These are phyloP conservation scores for Crithidia expoeki DNA, from an alignment of 208 protist species.

Conservation along the genomic window DNA sequence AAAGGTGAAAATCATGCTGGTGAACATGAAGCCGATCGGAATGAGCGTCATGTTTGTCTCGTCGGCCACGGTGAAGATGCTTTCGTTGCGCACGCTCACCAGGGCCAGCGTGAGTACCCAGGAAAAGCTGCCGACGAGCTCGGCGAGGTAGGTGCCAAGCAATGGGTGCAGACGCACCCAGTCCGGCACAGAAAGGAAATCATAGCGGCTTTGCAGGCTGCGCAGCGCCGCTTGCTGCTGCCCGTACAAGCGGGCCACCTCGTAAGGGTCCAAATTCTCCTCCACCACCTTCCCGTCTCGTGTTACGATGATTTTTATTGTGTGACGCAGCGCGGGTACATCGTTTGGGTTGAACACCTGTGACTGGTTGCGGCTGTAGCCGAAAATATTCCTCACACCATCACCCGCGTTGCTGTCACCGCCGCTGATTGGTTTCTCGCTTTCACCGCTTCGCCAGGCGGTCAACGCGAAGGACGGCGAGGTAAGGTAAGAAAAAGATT, in stretches of 20 bases:
- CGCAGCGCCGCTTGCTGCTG: slow-evolving; percentile 72
- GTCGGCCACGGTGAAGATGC: slow-evolving; percentile 55
- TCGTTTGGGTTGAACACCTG: slow-evolving; percentile 28
- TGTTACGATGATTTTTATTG: slow-evolving; percentile 46
- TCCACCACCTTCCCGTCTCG: slow-evolving; percentile 47
- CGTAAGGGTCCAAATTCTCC: slow-evolving; percentile 63
- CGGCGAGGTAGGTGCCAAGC: slow-evolving; percentile 80
- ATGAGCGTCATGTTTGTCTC: slow-evolving; percentile 78
- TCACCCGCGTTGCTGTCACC: neutral
- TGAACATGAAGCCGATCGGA: slow-evolving; percentile 87
- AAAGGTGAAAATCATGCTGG: slow-evolving; percentile 82
- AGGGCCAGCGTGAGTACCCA: slow-evolving; percentile 76
- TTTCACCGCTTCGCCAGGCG: slow-evolving; percentile 16
- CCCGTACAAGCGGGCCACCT: slow-evolving; percentile 69
- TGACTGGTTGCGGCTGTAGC: neutral
- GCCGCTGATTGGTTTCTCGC: neutral
- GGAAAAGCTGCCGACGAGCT: slow-evolving; percentile 81
- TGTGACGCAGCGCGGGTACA: slow-evolving; percentile 33
- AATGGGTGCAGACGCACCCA: slow-evolving; percentile 86
- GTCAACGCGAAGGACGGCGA: slow-evolving; percentile 12
- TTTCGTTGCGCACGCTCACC: slow-evolving; percentile 71
- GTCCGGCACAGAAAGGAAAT: slow-evolving; percentile 77
- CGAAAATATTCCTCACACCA: neutral
- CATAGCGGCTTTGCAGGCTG: slow-evolving; percentile 55
- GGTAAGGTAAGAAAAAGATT: slow-evolving; percentile 3